Evolutionary conservation across 129 eudicot genomes (phyloP).

Genomic region (Mikania micrantha): DNA sequence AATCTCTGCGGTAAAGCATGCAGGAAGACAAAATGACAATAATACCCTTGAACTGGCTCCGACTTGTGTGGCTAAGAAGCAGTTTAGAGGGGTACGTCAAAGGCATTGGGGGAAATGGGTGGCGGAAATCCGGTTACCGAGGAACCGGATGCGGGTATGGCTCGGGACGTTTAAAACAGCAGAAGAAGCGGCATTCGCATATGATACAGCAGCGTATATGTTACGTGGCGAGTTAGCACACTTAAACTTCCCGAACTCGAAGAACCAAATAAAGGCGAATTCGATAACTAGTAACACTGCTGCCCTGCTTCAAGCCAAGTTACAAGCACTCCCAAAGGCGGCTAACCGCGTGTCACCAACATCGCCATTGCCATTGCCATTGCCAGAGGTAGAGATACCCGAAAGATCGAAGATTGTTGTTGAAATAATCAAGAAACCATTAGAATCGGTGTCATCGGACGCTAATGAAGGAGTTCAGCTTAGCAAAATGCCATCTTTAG

Average conservation of each 20-base stretch:
- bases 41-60: not conserved
- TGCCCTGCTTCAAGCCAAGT: slow-evolving; percentile 61
- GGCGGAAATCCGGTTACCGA: slow-evolving; percentile 75
- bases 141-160: slow-evolving; percentile 80
- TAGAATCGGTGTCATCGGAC: slow-evolving; percentile 11
- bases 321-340: slow-evolving; percentile 28
- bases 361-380: too few relatives aligned
- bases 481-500: slow-evolving; percentile 84
- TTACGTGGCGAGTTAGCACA: slow-evolving; percentile 75
- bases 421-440: slow-evolving; percentile 22
- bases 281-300: slow-evolving; percentile 43
- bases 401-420: slow-evolving; percentile 2
- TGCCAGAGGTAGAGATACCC: not conserved
- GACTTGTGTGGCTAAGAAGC: slow-evolving; percentile 27
- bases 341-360: not conserved
- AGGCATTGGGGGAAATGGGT: slow-evolving; percentile 98
- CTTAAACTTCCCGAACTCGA: slow-evolving; percentile 66
- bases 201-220: slow-evolving; percentile 80
- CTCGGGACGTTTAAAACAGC: slow-evolving; percentile 84
- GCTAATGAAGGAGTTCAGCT: slow-evolving; percentile 52
- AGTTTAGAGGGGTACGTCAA: slow-evolving; percentile 77
- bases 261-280: slow-evolving; percentile 48
- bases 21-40: slow-evolving; percentile 9
- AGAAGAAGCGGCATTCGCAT: slow-evolving; percentile 80
- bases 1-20: slow-evolving; percentile 25